Percentiles rank a stretch among this genome's conserved stretches.
These are phyloP conservation scores for Fusarium verticillioides DNA, from an alignment of 2,329 filamentous ascomycete species.

Conservation along the genomic window DNA sequence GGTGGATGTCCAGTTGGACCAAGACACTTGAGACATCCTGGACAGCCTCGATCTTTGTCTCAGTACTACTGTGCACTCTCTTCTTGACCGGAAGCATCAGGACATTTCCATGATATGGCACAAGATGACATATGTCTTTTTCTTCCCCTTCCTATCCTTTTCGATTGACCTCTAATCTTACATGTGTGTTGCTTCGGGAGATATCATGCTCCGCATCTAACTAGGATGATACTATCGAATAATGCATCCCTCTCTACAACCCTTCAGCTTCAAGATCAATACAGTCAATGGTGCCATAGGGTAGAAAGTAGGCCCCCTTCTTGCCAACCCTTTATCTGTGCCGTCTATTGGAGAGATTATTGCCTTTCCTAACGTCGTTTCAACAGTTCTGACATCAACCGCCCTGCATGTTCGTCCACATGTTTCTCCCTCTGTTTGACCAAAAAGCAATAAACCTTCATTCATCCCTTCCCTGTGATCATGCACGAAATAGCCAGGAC, in stretches of 20 bases:
- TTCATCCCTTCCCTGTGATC: slow-evolving; percentile 17
- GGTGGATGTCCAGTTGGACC: slow-evolving; percentile 6
- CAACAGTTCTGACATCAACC: not conserved
- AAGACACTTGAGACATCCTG: slow-evolving; percentile 8
- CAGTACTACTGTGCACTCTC: slow-evolving; percentile 4
- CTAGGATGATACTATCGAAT: not conserved
- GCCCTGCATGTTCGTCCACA: slow-evolving; percentile 13
- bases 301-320: slow-evolving; percentile 3
- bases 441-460: slow-evolving; percentile 38
- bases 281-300: not conserved
- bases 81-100: not conserved
- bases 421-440: slow-evolving; percentile 17
- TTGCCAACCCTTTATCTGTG: slow-evolving; percentile 3
- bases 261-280: slow-evolving; percentile 3
- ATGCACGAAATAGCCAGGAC: slow-evolving; percentile 29
- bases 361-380: slow-evolving; percentile 3
- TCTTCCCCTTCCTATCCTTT: not conserved
- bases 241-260: slow-evolving; percentile 13
- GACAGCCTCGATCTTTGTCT: slow-evolving; percentile 12
- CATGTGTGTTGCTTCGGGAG: not conserved
- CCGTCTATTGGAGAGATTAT: slow-evolving; percentile 9
- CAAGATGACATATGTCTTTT: not conserved
- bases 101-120: not conserved
- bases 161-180: not conserved
- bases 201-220: not conserved